Conservation (phyloP, 2,329 filamentous ascomycete species). For the Ceratocystis papillata region DNA sequence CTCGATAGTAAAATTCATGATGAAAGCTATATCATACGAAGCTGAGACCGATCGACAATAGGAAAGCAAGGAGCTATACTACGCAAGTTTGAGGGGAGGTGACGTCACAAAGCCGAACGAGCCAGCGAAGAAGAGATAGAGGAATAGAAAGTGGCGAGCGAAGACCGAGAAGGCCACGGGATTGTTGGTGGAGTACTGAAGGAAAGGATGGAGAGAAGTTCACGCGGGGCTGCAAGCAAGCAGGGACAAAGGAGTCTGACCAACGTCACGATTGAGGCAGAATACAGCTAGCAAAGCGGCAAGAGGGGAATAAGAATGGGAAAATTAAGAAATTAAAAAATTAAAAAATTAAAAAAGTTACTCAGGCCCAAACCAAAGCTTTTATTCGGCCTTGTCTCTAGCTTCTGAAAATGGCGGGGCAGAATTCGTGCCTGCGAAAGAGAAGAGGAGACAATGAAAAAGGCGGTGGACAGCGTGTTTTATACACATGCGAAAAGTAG, state of each 20-base stretch:
- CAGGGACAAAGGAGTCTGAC: neutral
- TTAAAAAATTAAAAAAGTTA: neutral
- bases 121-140: neutral
- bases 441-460: neutral
- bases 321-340: neutral
- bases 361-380: no score
- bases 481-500: no score
- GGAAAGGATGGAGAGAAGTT: no score
- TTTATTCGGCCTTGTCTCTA: no score
- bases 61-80: conserved; percentile 4
- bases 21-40: conserved; percentile 17
- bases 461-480: no score
- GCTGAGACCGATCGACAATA: neutral
- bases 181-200: no score
- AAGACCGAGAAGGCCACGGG: neutral
- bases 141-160: neutral
- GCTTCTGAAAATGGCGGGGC: no score
- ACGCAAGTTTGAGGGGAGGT: neutral
- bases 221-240: neutral
- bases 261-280: neutral
- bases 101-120: neutral
- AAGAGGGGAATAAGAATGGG: no score
- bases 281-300: neutral
- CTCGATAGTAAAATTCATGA: conserved; percentile 64
- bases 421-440: neutral